A percentile compares a stretch with the other conserved stretches of the same genome.
Conservation (phyloP, 2,329 filamentous ascomycete genomes). For the Xylaria sp. region DNA sequence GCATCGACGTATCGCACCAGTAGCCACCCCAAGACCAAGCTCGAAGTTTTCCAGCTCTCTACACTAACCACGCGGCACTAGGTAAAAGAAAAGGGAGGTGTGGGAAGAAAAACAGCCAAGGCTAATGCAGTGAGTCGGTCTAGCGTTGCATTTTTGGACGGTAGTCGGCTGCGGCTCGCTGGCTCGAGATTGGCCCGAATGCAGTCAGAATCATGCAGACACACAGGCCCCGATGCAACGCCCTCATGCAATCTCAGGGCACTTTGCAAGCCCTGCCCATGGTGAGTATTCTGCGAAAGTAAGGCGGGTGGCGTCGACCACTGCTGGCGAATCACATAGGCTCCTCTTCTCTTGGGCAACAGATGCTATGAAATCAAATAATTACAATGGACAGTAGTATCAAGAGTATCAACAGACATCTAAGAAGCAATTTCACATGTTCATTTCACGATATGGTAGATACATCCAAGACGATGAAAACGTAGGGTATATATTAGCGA, state of each 20-base stretch:
- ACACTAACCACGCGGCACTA: not conserved
- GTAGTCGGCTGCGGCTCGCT: slow-evolving; percentile 30
- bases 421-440: not conserved
- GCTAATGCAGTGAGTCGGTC: slow-evolving; percentile 34
- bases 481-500: slow-evolving; percentile 22
- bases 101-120: slow-evolving; percentile 15
- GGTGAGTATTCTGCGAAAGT: slow-evolving; percentile 40
- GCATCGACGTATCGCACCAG: slow-evolving; percentile 24
- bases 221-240: slow-evolving; percentile 35
- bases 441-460: not conserved
- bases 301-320: slow-evolving; percentile 48
- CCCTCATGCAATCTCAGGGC: slow-evolving; percentile 21
- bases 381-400: too few species aligned
- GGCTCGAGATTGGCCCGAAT: slow-evolving; percentile 30
- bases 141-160: slow-evolving; percentile 30
- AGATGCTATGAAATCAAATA: not conserved
- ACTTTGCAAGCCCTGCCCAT: slow-evolving; percentile 40
- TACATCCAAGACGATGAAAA: not conserved
- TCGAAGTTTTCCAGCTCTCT: slow-evolving; percentile 18
- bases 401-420: not conserved
- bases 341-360: not conserved
- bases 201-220: slow-evolving; percentile 35
- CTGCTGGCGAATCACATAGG: slow-evolving; percentile 43
- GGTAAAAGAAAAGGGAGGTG: slow-evolving; percentile 11
- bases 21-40: slow-evolving; percentile 12